Conservation (phyloP, 2,329 filamentous ascomycete species). For the Penicillium verrucosum region DNA sequence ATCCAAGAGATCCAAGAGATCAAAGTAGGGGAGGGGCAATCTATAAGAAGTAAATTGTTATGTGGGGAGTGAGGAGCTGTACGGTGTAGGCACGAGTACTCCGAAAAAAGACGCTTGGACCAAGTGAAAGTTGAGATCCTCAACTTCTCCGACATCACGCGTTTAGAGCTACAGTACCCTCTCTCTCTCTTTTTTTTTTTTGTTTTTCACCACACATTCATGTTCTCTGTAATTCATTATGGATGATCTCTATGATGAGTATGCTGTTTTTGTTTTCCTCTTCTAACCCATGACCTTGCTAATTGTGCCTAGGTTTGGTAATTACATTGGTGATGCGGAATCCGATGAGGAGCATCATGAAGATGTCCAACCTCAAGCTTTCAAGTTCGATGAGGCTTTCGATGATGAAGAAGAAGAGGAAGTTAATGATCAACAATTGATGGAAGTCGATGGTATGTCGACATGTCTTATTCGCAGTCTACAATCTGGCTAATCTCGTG, state of each 20-base stretch:
- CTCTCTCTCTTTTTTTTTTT: slow-evolving; percentile 8
- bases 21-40: background rate
- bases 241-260: slow-evolving; percentile 99
- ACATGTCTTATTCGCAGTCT: background rate
- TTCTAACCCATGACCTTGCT: slow-evolving; percentile 19
- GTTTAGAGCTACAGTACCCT: slow-evolving; percentile 10
- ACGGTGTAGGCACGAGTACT: slow-evolving; percentile 29
- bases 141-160: slow-evolving; percentile 21
- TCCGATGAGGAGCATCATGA: slow-evolving; percentile 80
- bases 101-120: slow-evolving; percentile 15
- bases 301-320: slow-evolving; percentile 70
- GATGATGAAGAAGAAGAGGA: slow-evolving; percentile 60
- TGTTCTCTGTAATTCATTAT: slow-evolving; percentile 46
- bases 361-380: slow-evolving; percentile 73
- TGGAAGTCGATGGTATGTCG: slow-evolving; percentile 79
- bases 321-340: slow-evolving; percentile 93
- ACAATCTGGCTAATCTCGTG: slow-evolving; percentile 24
- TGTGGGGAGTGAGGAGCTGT: slow-evolving; percentile 25
- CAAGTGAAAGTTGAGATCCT: slow-evolving; percentile 24
- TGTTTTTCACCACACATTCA: slow-evolving; percentile 22
- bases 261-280: slow-evolving; percentile 20
- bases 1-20: background rate
- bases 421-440: slow-evolving; percentile 73
- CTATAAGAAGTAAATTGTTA: slow-evolving; percentile 10
- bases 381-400: slow-evolving; percentile 70